phyloP scores from a whole-genome alignment of 2,329 filamentous ascomycete species.

The Pseudogymnoascus sp. region DNA sequence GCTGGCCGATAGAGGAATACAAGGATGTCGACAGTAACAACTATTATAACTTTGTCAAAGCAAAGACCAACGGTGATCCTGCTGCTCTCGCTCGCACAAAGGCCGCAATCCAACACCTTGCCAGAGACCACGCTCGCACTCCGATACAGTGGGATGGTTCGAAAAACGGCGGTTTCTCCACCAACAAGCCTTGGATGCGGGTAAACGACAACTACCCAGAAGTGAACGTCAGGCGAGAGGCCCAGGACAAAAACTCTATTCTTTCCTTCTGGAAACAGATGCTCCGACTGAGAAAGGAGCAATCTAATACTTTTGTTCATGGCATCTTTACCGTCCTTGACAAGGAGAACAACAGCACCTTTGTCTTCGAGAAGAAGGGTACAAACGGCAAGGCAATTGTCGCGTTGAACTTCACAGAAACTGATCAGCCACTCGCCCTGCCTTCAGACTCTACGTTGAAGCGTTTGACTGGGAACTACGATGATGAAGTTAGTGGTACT shows the following conservation, averaged over 20 bases:
- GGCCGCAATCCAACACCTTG: background rate
- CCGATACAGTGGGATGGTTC: constrained; percentile 14
- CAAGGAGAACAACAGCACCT: constrained; percentile 38
- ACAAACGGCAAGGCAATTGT: constrained; percentile 35
- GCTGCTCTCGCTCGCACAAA: background rate
- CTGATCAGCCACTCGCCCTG: constrained; percentile 23
- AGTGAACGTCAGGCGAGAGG: constrained; percentile 53
- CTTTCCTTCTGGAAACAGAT: constrained; percentile 30
- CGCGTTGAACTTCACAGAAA: constrained; percentile 42
- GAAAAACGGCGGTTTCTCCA: constrained; percentile 2
- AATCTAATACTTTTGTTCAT: constrained; percentile 55
- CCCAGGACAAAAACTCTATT: constrained; percentile 19
- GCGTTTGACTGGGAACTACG: background rate
- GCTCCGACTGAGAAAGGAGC: constrained; percentile 36
- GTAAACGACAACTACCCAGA: constrained; percentile 28
- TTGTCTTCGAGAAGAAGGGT: constrained; percentile 39
- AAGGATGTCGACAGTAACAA: constrained; percentile 2
- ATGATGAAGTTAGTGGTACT: background rate
- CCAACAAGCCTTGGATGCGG: constrained; percentile 13
- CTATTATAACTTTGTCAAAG: constrained; percentile 16
- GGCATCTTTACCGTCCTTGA: constrained; percentile 51
- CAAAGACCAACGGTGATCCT: background rate
- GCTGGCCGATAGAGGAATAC: constrained; percentile 45
- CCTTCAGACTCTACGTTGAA: background rate
- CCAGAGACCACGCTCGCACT: constrained; percentile 10